Evolutionary conservation across 2,329 filamentous ascomycete genomes (phyloP).

Genomic region (Podosphaera fusca): DNA sequence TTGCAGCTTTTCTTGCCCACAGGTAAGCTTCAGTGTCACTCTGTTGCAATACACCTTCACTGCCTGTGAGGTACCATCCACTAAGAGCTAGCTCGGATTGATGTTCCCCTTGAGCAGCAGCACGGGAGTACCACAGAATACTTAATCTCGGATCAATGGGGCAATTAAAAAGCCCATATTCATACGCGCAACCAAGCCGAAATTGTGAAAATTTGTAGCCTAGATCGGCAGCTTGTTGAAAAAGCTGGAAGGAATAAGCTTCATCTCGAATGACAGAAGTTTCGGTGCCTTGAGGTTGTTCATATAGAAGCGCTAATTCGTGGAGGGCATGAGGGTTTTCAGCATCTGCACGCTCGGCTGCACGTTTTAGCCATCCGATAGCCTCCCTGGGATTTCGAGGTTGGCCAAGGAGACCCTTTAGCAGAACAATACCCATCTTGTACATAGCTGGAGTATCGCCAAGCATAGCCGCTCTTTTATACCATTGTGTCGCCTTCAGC

Average conservation of each 20-base stretch:
- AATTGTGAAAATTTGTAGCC: slow-evolving; percentile 94
- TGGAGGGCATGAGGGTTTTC: slow-evolving; percentile 93
- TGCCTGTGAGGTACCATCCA: slow-evolving; percentile 89
- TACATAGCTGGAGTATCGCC: slow-evolving; percentile 93
- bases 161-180: slow-evolving; percentile 69
- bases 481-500: slow-evolving; percentile 93
- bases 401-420: slow-evolving; percentile 87
- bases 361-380: slow-evolving; percentile 77
- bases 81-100: slow-evolving; percentile 68
- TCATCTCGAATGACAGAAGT: slow-evolving; percentile 55
- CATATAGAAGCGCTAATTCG: slow-evolving; percentile 50
- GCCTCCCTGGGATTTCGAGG: slow-evolving; percentile 63
- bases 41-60: slow-evolving; percentile 67
- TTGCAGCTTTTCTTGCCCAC: slow-evolving; percentile 85
- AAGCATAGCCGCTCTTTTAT: slow-evolving; percentile 72
- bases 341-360: slow-evolving; percentile 63
- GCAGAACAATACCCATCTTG: slow-evolving; percentile 87
- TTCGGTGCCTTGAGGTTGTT: slow-evolving; percentile 32
- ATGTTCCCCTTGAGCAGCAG: slow-evolving; percentile 82
- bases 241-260: slow-evolving; percentile 55
- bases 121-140: slow-evolving; percentile 84
- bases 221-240: slow-evolving; percentile 63
- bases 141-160: slow-evolving; percentile 62
- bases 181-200: slow-evolving; percentile 65
- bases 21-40: slow-evolving; percentile 92